Evolutionary conservation across 164 flowering plant genomes (phyloP), one percentile per base, ranked within the genome.

Genomic region (Stephania cephalantha): DNA sequence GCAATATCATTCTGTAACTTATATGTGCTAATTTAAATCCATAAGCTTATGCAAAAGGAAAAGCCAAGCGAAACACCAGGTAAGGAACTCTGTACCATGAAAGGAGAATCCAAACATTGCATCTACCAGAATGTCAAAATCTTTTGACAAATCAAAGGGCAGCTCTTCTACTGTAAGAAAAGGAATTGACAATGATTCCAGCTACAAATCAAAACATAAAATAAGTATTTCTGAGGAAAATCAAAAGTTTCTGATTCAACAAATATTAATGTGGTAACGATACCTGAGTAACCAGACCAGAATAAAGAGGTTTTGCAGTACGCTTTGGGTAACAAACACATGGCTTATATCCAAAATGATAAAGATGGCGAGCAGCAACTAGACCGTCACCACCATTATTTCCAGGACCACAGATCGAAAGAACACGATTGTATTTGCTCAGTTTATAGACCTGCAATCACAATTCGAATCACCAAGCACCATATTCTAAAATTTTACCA

Each of bases 331-430:
- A 96, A 77, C 98, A 96, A 52, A 92, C 72, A 75, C 48, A 79
- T 30, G 92, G 93, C 73, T 85, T 88, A 76, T 91, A 96, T n/a
- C 99, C 99, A 83, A 96, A 96, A 76, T 96, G 98, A 83, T 87
- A 69, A 48, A 96, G 81, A 85, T 96, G 98, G 68, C 99, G 97
- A 81, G 97, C 99, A 79, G 98, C 97, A 17, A 96, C 99, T 42
- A 96, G 84, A 20, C 98, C 97, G 84, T 96, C 98, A 77, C 98
- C 98, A 15, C 99, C 99, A 83, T 96, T 96, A 76, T 96, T 96
- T 61, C 99, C 99, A n/a, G 99, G 98, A 65, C 99, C 98, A 73
- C 98, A 96, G n/a, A 96, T 88, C 17, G 85, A 88, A 79, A 94
- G 91, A 61, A 92, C 89, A 42, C 94, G 93, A n/a, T 76, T 85